phyloP scores from a whole-genome alignment of 805 yeast genomes.

The Scheffersomyces spartinae region DNA sequence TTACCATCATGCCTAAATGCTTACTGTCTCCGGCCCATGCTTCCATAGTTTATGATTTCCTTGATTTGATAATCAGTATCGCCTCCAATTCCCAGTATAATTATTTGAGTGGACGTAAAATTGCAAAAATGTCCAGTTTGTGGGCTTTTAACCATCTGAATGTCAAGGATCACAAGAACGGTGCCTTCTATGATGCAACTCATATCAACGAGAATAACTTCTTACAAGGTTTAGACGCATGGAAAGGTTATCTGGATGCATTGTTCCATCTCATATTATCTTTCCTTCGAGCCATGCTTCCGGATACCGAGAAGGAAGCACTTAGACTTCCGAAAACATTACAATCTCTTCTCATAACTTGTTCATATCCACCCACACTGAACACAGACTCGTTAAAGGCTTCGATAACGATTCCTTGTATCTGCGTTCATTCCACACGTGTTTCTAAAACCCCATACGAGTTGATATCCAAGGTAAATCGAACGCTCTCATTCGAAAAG shows the following conservation, averaged over 20 bases:
- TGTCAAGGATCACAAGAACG: constrained; percentile 13
- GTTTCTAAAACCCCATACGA: constrained; percentile 43
- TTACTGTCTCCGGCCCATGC: constrained; percentile 80
- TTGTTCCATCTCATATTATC: constrained; percentile 70
- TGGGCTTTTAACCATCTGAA: constrained; percentile 67
- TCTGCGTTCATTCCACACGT: constrained; percentile 42
- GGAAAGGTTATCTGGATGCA: constrained; percentile 80
- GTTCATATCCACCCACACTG: constrained; percentile 65
- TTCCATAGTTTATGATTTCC: constrained; percentile 76
- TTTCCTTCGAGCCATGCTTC: constrained; percentile 68
- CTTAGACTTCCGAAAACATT: constrained; percentile 53
- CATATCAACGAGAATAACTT: constrained; percentile 29
- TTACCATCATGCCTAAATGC: constrained; percentile 77
- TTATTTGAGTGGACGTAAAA: constrained; percentile 67
- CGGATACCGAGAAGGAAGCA: constrained; percentile 48
- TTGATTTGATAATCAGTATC: constrained; percentile 66
- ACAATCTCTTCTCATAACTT: constrained; percentile 51
- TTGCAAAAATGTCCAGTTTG: constrained; percentile 70
- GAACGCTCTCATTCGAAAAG: constrained; percentile 55
- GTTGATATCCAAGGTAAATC: constrained; percentile 35
- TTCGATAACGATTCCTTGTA: constrained; percentile 47
- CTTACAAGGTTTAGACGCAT: constrained; percentile 58
- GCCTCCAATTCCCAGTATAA: constrained; percentile 73
- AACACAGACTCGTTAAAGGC: constrained; percentile 21
- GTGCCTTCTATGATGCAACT: constrained; percentile 7